These are phyloP conservation scores for Fusarium fujikuroi DNA, from an alignment of 2,329 filamentous ascomycete genomes.

Conservation along the genomic window DNA sequence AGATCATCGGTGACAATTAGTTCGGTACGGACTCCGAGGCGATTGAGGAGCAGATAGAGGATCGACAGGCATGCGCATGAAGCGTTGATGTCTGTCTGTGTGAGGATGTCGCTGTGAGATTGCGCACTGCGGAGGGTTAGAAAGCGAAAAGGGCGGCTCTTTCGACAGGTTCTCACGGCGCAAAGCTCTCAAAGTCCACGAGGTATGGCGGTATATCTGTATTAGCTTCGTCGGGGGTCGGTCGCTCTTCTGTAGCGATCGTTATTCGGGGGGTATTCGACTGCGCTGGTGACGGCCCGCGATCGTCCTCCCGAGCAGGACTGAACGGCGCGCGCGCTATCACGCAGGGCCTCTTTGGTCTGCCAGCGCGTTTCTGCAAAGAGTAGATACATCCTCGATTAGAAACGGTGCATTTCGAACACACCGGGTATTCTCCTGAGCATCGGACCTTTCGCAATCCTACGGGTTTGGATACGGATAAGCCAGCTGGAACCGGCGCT, in stretches of 20 bases:
- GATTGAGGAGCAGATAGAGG: slow-evolving; percentile 9
- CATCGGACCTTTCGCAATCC: slow-evolving; percentile 12
- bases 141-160: neutral
- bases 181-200: neutral
- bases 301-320: neutral
- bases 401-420: neutral
- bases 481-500: neutral
- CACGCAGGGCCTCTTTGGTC: neutral
- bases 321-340: neutral
- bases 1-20: neutral
- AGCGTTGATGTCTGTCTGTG: slow-evolving; percentile 4
- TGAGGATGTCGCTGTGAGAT: neutral
- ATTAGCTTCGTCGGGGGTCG: neutral
- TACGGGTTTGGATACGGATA: neutral
- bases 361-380: neutral
- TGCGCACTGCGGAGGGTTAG: neutral
- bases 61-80: slow-evolving; percentile 2
- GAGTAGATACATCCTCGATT: neutral
- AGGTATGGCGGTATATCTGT: neutral
- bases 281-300: neutral
- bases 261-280: neutral
- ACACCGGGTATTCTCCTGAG: neutral
- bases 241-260: neutral
- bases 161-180: neutral
- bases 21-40: neutral